Evolutionary conservation across 2,329 filamentous ascomycete genomes (phyloP).

Genomic region (Colletotrichum sp.): DNA sequence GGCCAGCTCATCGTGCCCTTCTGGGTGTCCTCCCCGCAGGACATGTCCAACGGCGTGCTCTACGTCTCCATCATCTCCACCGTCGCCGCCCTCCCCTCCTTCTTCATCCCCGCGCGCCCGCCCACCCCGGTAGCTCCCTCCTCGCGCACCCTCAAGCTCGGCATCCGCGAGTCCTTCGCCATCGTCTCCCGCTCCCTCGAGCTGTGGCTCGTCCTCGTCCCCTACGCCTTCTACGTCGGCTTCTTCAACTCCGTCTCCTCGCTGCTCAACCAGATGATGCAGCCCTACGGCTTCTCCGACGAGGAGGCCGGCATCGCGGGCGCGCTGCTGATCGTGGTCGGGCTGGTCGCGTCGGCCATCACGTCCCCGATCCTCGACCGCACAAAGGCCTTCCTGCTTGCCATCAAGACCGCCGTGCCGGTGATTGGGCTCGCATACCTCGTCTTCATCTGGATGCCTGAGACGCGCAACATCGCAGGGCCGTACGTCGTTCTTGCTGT

Average conservation of each 20-base stretch:
- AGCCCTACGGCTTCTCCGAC: conserved; percentile 84
- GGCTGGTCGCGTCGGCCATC: conserved; percentile 78
- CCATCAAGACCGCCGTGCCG: conserved; percentile 77
- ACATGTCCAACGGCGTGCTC: conserved; percentile 83
- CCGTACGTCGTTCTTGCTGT: conserved; percentile 78
- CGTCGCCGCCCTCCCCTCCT: conserved; percentile 72
- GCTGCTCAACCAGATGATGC: conserved; percentile 87
- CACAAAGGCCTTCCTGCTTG: conserved; percentile 77
- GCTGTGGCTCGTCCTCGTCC: conserved; percentile 80
- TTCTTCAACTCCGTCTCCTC: conserved; percentile 94
- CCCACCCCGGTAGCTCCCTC: conserved; percentile 80
- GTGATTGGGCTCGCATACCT: conserved; percentile 78
- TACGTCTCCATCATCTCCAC: conserved; percentile 81
- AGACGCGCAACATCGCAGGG: conserved; percentile 58
- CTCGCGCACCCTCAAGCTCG: conserved; percentile 61
- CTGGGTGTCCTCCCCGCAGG: conserved; percentile 66
- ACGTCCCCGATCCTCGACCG: conserved; percentile 83
- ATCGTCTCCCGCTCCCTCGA: conserved; percentile 67
- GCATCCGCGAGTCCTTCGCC: conserved; percentile 54
- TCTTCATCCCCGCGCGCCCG: conserved; percentile 79
- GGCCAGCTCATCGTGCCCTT: conserved; percentile 87
- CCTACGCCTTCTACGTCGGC: conserved; percentile 86
- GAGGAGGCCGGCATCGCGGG: conserved; percentile 89
- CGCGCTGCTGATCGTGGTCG: conserved; percentile 87
- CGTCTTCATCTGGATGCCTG: conserved; percentile 78